phyloP scores from a whole-genome alignment of 2,329 filamentous ascomycete genomes.

The Plectosphaerella sp. region DNA sequence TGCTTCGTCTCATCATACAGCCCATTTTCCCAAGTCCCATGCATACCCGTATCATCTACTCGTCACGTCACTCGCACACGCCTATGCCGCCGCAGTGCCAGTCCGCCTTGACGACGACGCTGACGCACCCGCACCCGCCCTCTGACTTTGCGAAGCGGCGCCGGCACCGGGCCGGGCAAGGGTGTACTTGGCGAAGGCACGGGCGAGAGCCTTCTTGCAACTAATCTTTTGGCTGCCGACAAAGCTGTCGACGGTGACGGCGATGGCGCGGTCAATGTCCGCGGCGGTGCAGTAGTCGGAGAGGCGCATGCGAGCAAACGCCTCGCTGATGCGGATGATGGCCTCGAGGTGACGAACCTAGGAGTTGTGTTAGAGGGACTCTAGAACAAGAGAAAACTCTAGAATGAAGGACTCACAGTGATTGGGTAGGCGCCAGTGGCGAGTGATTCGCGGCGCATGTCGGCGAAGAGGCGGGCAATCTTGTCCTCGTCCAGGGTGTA shows the following conservation, averaged over 20 bases:
- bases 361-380: slow-evolving; percentile 3
- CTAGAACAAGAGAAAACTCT: not conserved
- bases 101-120: slow-evolving; percentile 12
- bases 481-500: slow-evolving; percentile 99
- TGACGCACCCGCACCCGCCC: slow-evolving; percentile 11
- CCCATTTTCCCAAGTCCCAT: not conserved
- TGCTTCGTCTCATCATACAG: not conserved
- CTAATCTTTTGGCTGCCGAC: slow-evolving; percentile 95
- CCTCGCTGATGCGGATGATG: slow-evolving; percentile 90
- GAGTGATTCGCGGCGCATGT: slow-evolving; percentile 90
- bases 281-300: slow-evolving; percentile 86
- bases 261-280: slow-evolving; percentile 95
- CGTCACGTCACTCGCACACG: not conserved
- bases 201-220: slow-evolving; percentile 91
- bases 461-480: slow-evolving; percentile 85
- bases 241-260: slow-evolving; percentile 93
- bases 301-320: slow-evolving; percentile 97
- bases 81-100: slow-evolving; percentile 7
- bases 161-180: slow-evolving; percentile 43
- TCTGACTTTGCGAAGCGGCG: slow-evolving; percentile 12
- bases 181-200: slow-evolving; percentile 95
- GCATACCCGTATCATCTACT: not conserved
- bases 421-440: slow-evolving; percentile 97
- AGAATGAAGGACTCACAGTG: slow-evolving; percentile 69
- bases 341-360: slow-evolving; percentile 96